Evolutionary conservation across 345 rosid genomes (phyloP), one percentile per base, ranked within the genome.

Genomic region (Dipteronia sinensis): DNA sequence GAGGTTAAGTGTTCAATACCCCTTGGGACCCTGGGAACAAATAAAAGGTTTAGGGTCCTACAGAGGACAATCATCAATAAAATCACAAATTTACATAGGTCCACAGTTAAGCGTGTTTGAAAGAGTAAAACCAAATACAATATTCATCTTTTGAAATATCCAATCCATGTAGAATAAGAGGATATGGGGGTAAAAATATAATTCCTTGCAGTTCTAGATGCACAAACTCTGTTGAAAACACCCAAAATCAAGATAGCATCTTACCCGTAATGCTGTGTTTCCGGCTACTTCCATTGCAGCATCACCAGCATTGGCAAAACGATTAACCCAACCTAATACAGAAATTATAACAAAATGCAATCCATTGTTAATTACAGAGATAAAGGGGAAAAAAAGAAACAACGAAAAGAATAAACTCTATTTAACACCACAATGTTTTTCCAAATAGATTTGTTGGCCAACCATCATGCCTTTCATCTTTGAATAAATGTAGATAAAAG

Each of bases 291-390:
- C 98, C 77, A 89, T 76, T 42, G 98, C 98, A 72, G 97, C 83
- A 78, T 94, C 96, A 9, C 98, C 99, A 76, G 98, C 98, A 81
- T 91, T 81, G 16, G 99, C 98, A 91, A 94, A 97, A 22, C 98
- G 96, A 87, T 97, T 94, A 49, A 94, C 95, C 99, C 99, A 97
- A 83, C 94, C 99, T 97, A 87, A 82, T 72, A 68, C n/a, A 80
- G 76, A 75, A 78, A 64, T 31, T 27, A 79, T 40, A 59, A 55
- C 70, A 76, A 40, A 12, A 75, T 22, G 25, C 77, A 74, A 34
- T 20, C 22, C 4, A 79, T 55, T 27, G 46, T 49, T 67, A 67
- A 15, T 71, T 59, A 53, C 40, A 27, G 53, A 38, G 23, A 49
- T 47, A 16, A 65, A 19, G 53, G 9, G 22, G 29, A 17, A 47